A percentile compares a stretch with the other conserved stretches of the same genome.
Conservation (phyloP, 2,329 filamentous ascomycete genomes). For the Arthrinium phaeospermum region DNA sequence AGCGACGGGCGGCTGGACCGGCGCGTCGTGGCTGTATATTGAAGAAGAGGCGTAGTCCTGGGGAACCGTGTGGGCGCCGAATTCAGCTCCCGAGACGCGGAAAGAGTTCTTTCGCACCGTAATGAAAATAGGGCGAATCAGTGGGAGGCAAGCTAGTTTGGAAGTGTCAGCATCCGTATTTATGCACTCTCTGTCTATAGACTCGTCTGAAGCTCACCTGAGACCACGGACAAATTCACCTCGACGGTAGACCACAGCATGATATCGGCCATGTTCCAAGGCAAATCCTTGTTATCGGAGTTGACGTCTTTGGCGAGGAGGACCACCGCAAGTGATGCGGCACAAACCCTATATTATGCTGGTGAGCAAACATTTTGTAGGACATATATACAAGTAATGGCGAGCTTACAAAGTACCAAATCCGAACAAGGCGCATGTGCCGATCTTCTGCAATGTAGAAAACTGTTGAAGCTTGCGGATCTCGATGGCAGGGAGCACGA, state of each 20-base stretch:
- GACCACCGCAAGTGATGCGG: conserved; percentile 37
- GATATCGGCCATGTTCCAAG: conserved; percentile 33
- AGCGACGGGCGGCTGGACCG: neutral
- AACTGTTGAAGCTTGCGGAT: conserved; percentile 38
- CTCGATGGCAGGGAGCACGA: conserved; percentile 39
- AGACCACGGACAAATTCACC: conserved; percentile 37
- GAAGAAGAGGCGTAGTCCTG: neutral
- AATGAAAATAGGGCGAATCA: conserved; percentile 18
- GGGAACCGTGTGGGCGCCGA: neutral
- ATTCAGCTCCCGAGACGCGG: neutral
- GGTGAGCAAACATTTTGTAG: neutral
- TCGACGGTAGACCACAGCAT: conserved; percentile 39
- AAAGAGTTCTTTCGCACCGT: neutral
- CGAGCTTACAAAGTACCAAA: conserved; percentile 36
- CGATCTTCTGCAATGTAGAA: conserved; percentile 36
- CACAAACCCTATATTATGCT: conserved; percentile 31
- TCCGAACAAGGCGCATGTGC: conserved; percentile 36
- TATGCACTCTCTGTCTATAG: neutral
- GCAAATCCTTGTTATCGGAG: conserved; percentile 31
- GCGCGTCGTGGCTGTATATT: neutral
- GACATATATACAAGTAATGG: neutral
- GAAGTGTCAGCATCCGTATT: neutral
- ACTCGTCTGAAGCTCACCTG: conserved; percentile 27
- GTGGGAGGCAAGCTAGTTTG: conserved; percentile 19
- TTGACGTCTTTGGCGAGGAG: conserved; percentile 32